Percentiles rank a stretch among this genome's conserved stretches.
Evolutionary conservation across 176 grass and related monocot species (phyloP).

Genomic region (Eremochloa ophiuroides): DNA sequence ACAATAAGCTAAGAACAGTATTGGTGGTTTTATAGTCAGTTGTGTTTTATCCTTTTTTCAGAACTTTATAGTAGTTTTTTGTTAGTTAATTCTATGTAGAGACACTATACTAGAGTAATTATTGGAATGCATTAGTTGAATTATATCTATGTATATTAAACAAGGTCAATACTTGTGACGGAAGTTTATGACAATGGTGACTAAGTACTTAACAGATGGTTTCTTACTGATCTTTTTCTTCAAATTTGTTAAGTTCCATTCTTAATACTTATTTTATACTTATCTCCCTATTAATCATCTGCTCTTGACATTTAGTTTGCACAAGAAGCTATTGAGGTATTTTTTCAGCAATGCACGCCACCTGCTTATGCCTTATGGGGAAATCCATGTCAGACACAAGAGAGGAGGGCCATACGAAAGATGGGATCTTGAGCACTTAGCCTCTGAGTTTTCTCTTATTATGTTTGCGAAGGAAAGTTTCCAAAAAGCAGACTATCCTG

Average conservation of each 20-base stretch:
- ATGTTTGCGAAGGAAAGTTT: conserved; percentile 16
- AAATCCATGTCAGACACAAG: conserved; percentile 73
- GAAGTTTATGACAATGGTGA: neutral
- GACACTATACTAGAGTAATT: neutral
- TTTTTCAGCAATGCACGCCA: conserved; percentile 38
- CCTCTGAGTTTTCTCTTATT: conserved; percentile 25
- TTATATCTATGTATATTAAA: neutral
- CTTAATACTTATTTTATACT: neutral
- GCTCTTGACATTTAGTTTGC: conserved; percentile 35
- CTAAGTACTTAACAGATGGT: neutral
- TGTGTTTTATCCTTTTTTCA: neutral
- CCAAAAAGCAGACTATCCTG: conserved; percentile 44
- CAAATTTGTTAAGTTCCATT: neutral
- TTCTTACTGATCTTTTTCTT: neutral
- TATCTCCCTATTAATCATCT: conserved; percentile 2
- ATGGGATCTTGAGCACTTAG: conserved; percentile 49
- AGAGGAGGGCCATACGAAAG: conserved; percentile 7
- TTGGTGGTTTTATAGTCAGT: neutral
- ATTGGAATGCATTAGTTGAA: neutral
- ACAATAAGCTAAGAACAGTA: neutral
- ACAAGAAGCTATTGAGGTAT: conserved; percentile 23
- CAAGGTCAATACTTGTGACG: neutral
- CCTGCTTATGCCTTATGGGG: conserved; percentile 41
- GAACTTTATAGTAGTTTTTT: neutral
- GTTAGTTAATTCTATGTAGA: neutral